Conservation (phyloP, 306 rosid genomes). For the Quercus mongolica region DNA sequence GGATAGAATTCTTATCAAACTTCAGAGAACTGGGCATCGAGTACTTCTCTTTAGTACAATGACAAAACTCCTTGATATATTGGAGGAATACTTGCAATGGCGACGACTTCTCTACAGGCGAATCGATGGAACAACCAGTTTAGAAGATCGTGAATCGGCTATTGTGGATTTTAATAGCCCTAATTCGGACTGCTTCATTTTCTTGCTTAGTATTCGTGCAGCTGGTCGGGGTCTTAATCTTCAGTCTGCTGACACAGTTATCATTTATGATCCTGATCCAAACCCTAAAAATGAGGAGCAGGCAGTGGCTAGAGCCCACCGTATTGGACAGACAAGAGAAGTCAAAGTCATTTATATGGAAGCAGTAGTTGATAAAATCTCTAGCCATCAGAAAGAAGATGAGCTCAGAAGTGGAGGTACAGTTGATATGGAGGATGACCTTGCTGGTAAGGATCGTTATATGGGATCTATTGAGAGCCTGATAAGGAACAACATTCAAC, state of each 20-base stretch:
- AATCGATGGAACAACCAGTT: slow-evolving; percentile 95
- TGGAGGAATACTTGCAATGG: slow-evolving; percentile 95
- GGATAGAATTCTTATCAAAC: slow-evolving; percentile 90
- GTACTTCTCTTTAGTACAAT: slow-evolving; percentile 96
- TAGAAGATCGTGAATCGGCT: slow-evolving; percentile 98
- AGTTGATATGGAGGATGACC: slow-evolving; percentile 84
- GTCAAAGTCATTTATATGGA: slow-evolving; percentile 97
- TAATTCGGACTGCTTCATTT: slow-evolving; percentile 79
- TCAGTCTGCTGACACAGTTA: slow-evolving; percentile 96
- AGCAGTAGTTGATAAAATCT: slow-evolving; percentile 90
- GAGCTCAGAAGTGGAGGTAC: slow-evolving; percentile 79
- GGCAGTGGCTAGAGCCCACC: slow-evolving; percentile 99
- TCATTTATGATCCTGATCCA: slow-evolving; percentile 97
- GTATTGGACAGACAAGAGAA: slow-evolving; percentile 95
- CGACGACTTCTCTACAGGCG: slow-evolving; percentile 77
- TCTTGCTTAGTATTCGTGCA: slow-evolving; percentile 96
- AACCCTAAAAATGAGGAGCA: slow-evolving; percentile 99
- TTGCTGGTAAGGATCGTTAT: slow-evolving; percentile 97
- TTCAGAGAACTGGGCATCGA: slow-evolving; percentile 91
- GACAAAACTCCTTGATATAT: slow-evolving; percentile 91
- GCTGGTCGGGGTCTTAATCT: slow-evolving; percentile 99
- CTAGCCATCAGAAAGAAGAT: slow-evolving; percentile 93
- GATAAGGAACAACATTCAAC: slow-evolving; percentile 92
- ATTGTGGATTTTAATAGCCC: slow-evolving; percentile 90
- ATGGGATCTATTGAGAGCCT: slow-evolving; percentile 95